phyloP scores from a whole-genome alignment of 1,284 basidiomycete species.

The Cryptococcus maquisensis region DNA sequence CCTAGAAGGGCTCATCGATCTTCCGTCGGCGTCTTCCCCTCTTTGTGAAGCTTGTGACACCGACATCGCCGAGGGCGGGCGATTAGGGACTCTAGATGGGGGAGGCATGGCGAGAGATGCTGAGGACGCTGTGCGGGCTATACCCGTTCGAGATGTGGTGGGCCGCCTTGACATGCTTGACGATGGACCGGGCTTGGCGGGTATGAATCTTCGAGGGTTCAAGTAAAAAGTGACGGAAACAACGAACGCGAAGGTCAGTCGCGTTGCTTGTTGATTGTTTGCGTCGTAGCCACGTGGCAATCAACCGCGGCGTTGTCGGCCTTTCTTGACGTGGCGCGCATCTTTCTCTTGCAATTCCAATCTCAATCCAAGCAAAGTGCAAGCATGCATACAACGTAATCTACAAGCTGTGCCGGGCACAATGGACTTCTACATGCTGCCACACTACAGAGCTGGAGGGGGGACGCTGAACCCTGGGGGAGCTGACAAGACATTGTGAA shows the following conservation, averaged over 20 bases:
- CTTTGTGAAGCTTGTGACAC: slow-evolving; percentile 12
- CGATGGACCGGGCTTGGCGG: neutral
- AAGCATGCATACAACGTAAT: too few species aligned
- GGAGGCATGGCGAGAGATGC: slow-evolving; percentile 35
- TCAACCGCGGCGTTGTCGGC: neutral
- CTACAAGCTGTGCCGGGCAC: too few species aligned
- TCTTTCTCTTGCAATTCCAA: too few species aligned
- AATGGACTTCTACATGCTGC: too few species aligned
- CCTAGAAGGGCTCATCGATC: slow-evolving; percentile 21
- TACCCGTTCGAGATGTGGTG: slow-evolving; percentile 8
- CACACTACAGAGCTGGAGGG: too few species aligned
- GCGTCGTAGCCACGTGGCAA: slow-evolving; percentile 4
- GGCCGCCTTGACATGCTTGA: slow-evolving; percentile 32
- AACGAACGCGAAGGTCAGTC: slow-evolving; percentile 20
- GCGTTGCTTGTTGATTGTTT: slow-evolving; percentile 24
- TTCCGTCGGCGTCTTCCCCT: slow-evolving; percentile 8
- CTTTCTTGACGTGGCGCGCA: too few species aligned
- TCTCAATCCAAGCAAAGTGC: too few species aligned
- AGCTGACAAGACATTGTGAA: too few species aligned
- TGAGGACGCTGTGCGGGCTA: slow-evolving; percentile 22
- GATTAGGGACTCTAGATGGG: slow-evolving; percentile 21
- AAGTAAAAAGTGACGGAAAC: neutral
- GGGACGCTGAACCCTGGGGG: too few species aligned
- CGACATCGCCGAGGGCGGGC: slow-evolving; percentile 24
- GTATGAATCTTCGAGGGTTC: neutral